Evolutionary conservation across 495 filamentous ascomycete genomes (phyloP), one percentile per base, ranked within the genome.

Genomic region (Penicillium atrosanguineum): DNA sequence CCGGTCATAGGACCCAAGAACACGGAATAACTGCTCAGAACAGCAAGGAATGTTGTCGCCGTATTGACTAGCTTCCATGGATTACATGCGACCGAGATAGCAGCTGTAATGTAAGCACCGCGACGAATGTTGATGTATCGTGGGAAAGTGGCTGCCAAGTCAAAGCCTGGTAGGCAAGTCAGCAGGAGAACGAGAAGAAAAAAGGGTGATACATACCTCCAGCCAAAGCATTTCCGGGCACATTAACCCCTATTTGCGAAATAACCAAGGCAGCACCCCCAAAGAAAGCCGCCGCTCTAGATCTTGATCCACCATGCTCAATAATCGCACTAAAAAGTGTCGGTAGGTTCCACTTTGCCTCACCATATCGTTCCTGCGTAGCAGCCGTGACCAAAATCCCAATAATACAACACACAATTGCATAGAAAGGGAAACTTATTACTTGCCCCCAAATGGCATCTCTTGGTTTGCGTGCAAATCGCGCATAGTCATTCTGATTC

Each of bases 41-140:
- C 75, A 6, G 55, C 44, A 23, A 82, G 70, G 56, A 81, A 81
- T 6, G 69, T 79, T 6, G 68, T 68, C 6, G 76, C 77, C 19
- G 64, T 70, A 43, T 74, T 76, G 46, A 81, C 70, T 4, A 77
- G 68, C 31, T 80, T 73, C 79, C 78, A 82, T 1, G 79, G 79
- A 40, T 73, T 70, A 23, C 75, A 73, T 7, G 71, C 70, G n/a
- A 79, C 58, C n/a, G 72, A 73, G 31, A 79, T 62, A 25, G 78
- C 49, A 39, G 72, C 71, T 18, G 65, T 66, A 21, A 78, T 61
- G 54, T 66, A 75, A 12, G 65, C 68, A 7, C 77, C 77, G 12
- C 78, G 70, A 4, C 75, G 67, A 41, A 79, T 79, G 52, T 79
- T 77, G 59, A 80, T 78, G 59, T 75, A 79, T 31, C 63, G 63